Percentiles rank a stretch among this genome's conserved stretches.
These are phyloP conservation scores for Trichophyton equinum DNA, from an alignment of 2,329 filamentous ascomycete genomes.

Conservation along the genomic window DNA sequence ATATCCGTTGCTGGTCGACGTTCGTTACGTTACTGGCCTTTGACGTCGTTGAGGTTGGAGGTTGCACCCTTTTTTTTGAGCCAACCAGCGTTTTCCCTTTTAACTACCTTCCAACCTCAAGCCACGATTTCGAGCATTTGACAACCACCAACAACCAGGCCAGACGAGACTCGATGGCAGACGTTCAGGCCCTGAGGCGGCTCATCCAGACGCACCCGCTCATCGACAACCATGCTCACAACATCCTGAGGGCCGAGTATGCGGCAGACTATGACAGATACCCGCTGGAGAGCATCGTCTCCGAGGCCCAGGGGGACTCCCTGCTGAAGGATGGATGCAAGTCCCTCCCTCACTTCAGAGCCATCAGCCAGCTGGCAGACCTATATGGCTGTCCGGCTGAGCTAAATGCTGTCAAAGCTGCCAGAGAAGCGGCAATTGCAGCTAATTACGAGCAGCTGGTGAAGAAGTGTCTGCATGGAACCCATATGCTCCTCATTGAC, in stretches of 20 bases:
- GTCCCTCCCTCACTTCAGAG: slow-evolving; percentile 57
- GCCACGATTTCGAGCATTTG: too few relatives aligned
- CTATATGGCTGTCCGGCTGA: slow-evolving; percentile 53
- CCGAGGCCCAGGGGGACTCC: slow-evolving; percentile 59
- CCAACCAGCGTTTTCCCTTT: too few relatives aligned
- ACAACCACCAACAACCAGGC: neutral
- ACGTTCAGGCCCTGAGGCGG: slow-evolving; percentile 18
- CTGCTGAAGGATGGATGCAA: slow-evolving; percentile 45
- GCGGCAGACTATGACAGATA: slow-evolving; percentile 25
- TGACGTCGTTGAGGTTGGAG: neutral
- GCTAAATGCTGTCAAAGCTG: slow-evolving; percentile 46
- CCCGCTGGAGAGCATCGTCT: slow-evolving; percentile 51
- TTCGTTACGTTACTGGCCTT: too few relatives aligned
- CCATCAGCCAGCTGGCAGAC: slow-evolving; percentile 52
- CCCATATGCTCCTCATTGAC: slow-evolving; percentile 64
- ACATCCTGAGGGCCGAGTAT: slow-evolving; percentile 26
- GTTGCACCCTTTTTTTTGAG: neutral
- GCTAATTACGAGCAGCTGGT: slow-evolving; percentile 46
- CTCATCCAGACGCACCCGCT: slow-evolving; percentile 30
- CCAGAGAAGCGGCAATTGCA: slow-evolving; percentile 36
- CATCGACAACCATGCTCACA: slow-evolving; percentile 40
- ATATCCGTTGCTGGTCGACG: neutral
- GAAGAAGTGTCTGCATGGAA: slow-evolving; percentile 54
- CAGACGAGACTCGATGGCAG: slow-evolving; percentile 6
- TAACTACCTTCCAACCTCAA: too few relatives aligned